These are phyloP conservation scores for Tetracladium marchalianum DNA, from an alignment of 495 filamentous ascomycete species.

Conservation along the genomic window DNA sequence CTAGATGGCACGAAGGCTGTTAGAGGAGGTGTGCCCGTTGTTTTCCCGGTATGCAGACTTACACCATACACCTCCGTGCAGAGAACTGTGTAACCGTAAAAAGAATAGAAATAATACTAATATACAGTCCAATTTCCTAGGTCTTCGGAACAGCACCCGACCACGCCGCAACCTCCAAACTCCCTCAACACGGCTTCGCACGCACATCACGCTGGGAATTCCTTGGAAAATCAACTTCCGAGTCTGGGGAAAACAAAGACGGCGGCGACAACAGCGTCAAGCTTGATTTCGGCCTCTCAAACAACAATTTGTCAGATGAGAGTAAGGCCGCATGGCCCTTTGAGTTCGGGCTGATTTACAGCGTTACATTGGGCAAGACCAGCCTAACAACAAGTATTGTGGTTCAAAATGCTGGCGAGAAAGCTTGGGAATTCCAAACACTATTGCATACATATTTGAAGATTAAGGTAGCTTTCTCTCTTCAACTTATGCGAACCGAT, in stretches of 20 bases:
- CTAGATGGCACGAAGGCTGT: constrained; percentile 52
- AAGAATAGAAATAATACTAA: not conserved
- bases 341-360: constrained; percentile 85
- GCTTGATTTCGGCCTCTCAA: constrained; percentile 87
- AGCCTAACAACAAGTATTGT: constrained; percentile 73
- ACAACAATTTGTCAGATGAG: constrained; percentile 53
- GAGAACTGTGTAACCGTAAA: not conserved
- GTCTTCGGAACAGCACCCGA: constrained; percentile 79
- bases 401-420: constrained; percentile 72
- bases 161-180: constrained; percentile 56
- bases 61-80: not conserved
- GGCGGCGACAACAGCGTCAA: constrained; percentile 60
- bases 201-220: constrained; percentile 74
- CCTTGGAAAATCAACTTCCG: constrained; percentile 59
- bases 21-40: constrained; percentile 77
- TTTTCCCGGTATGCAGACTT: constrained; percentile 70
- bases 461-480: constrained; percentile 51
- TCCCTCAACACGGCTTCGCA: constrained; percentile 95
- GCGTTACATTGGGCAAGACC: constrained; percentile 68
- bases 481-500: not conserved
- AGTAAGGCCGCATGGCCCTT: constrained; percentile 63
- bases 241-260: constrained; percentile 30
- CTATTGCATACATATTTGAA: constrained; percentile 85
- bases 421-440: constrained; percentile 82
- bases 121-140: constrained; percentile 31